A percentile compares a stretch with the other conserved stretches of the same genome.
phyloP scores from a whole-genome alignment of 2,329 filamentous ascomycete species.

The Nakataea oryzae region DNA sequence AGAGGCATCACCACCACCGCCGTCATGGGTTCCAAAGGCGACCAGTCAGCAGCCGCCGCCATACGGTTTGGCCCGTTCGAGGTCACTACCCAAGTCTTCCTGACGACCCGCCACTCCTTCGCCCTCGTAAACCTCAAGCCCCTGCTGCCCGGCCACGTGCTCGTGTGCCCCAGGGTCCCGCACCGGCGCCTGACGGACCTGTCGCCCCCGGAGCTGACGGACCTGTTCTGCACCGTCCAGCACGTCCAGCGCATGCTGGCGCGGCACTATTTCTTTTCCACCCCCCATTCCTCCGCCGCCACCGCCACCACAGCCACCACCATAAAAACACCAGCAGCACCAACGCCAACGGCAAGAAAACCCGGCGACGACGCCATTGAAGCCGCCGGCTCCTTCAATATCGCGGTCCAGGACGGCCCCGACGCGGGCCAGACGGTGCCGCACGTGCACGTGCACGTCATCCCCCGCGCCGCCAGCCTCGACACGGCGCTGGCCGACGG shows the following conservation, averaged over 20 bases:
- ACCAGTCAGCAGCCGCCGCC: neutral
- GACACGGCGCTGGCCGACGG: conserved; percentile 23
- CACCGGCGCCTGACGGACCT: conserved; percentile 71
- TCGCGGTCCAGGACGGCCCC: conserved; percentile 86
- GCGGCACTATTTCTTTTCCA: conserved; percentile 35
- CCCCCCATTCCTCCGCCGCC: neutral
- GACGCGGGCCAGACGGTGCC: conserved; percentile 90
- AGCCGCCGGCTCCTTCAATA: conserved; percentile 67
- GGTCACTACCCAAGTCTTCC: conserved; percentile 81
- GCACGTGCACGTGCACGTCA: conserved; percentile 88
- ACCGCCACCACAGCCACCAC: neutral
- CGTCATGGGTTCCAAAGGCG: neutral
- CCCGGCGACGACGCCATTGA: conserved; percentile 19
- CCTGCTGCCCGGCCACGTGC: conserved; percentile 83
- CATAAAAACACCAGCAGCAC: conserved; percentile 29
- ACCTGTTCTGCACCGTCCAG: conserved; percentile 83
- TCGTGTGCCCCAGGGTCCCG: conserved; percentile 65
- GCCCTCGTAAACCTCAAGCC: conserved; percentile 94
- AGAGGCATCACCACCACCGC: neutral
- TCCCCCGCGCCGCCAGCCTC: conserved; percentile 49
- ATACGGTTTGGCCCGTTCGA: conserved; percentile 68
- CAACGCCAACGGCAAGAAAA: conserved; percentile 22
- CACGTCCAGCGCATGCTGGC: conserved; percentile 69
- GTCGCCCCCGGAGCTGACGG: conserved; percentile 56
- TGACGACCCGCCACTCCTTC: conserved; percentile 68